Percentiles rank a stretch among this genome's conserved stretches.
Conservation (phyloP, 2,329 filamentous ascomycete species). For the Cylindrodendrum hubeiense region DNA sequence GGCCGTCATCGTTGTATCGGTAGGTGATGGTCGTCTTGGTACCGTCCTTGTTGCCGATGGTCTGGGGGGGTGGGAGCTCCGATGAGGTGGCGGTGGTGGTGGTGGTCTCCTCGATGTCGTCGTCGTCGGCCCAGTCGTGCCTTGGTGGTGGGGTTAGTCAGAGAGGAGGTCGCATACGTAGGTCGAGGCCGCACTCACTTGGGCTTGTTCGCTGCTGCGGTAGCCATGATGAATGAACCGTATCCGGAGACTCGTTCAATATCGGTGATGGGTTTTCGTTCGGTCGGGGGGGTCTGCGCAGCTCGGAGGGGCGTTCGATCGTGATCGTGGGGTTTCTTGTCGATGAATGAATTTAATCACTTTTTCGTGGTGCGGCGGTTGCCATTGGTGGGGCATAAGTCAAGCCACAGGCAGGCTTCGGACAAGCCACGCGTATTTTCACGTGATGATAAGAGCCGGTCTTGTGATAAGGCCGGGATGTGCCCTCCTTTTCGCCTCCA, state of each 20-base stretch:
- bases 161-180: conserved; percentile 34
- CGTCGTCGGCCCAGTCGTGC: conserved; percentile 95
- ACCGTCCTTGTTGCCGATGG: conserved; percentile 97
- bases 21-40: conserved; percentile 96
- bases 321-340: conserved; percentile 55
- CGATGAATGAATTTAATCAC: conserved; percentile 53
- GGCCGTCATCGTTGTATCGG: conserved; percentile 90
- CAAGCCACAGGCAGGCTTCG: conserved; percentile 44
- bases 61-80: conserved; percentile 85
- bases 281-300: conserved; percentile 38
- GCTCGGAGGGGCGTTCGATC: conserved; percentile 41
- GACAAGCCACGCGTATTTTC: conserved; percentile 29
- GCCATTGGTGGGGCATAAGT: conserved; percentile 49
- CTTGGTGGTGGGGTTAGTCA: conserved; percentile 56
- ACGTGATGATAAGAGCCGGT: conserved; percentile 42
- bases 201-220: conserved; percentile 54
- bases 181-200: conserved; percentile 49
- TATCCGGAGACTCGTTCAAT: conserved; percentile 30
- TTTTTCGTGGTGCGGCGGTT: conserved; percentile 56
- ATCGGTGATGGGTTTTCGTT: conserved; percentile 28
- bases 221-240: conserved; percentile 52
- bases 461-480: neutral
- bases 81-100: conserved; percentile 58
- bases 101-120: conserved; percentile 82
- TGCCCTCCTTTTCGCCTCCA: neutral